phyloP scores from a whole-genome alignment of 179 eudicot species.

The Beta corolliflora region DNA sequence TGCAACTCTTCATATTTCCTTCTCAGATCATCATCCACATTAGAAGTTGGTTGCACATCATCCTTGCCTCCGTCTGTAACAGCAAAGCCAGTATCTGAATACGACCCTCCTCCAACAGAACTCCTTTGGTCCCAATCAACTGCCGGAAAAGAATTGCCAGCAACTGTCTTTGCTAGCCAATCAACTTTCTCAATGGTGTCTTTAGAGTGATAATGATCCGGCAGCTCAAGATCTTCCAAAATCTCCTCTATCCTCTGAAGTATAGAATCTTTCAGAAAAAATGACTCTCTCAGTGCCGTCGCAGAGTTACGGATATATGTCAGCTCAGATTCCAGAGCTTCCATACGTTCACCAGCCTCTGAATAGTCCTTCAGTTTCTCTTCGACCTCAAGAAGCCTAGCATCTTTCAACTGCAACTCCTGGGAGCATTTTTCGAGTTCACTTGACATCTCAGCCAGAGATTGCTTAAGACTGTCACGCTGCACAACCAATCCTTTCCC shows the following conservation, averaged over 20 bases:
- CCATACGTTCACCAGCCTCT: constrained; percentile 98
- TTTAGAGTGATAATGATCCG: constrained; percentile 79
- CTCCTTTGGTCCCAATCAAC: constrained; percentile 75
- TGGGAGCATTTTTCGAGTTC: constrained; percentile 73
- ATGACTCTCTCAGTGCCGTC: constrained; percentile 90
- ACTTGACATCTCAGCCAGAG: constrained; percentile 74
- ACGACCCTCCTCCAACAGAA: constrained; percentile 58
- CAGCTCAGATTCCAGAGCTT: constrained; percentile 96
- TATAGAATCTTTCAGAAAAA: constrained; percentile 85
- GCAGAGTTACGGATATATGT: constrained; percentile 98
- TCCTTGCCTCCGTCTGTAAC: constrained; percentile 67
- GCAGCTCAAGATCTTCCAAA: constrained; percentile 89
- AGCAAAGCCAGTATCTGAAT: constrained; percentile 61
- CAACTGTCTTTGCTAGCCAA: constrained; percentile 75
- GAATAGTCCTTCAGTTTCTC: constrained; percentile 76
- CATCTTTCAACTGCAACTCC: constrained; percentile 72
- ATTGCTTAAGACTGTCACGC: constrained; percentile 92
- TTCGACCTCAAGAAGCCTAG: constrained; percentile 80
- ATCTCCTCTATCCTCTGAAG: constrained; percentile 96
- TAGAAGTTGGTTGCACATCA: constrained; percentile 48
- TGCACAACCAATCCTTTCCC: constrained; percentile 96
- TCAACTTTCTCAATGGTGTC: constrained; percentile 85
- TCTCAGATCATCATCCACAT: constrained; percentile 63
- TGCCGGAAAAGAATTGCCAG: constrained; percentile 56
- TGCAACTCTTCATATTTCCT: constrained; percentile 82